Evolutionary conservation across 805 yeast genomes (phyloP).

Genomic region (Zygosaccharomyces gambellarensis): DNA sequence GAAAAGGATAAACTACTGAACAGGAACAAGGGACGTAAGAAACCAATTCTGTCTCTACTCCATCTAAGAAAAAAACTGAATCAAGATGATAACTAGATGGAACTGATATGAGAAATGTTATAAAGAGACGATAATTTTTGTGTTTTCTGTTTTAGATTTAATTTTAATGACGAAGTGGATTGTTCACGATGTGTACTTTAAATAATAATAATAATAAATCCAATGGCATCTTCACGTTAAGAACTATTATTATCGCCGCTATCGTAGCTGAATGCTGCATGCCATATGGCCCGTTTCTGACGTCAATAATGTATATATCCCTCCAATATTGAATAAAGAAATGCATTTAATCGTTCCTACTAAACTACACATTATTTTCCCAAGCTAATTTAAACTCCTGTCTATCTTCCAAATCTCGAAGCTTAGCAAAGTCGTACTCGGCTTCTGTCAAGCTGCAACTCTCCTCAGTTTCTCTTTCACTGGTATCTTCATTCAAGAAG

Average conservation of each 20-base stretch:
- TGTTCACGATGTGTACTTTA: constrained; percentile 2
- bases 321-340: too few relatives aligned
- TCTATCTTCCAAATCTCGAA: not conserved
- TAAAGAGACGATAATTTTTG: not conserved
- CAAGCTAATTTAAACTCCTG: not conserved
- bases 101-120: not conserved
- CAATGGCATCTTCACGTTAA: not conserved
- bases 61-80: constrained; percentile 20
- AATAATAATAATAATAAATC: not conserved
- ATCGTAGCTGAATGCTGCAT: not conserved
- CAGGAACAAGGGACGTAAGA: constrained; percentile 29
- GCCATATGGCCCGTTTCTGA: too few relatives aligned
- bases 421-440: constrained; percentile 3
- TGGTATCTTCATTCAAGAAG: constrained; percentile 8
- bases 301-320: too few relatives aligned
- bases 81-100: constrained; percentile 9
- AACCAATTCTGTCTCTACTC: constrained; percentile 26
- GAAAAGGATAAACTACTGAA: constrained; percentile 22
- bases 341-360: too few relatives aligned
- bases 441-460: not conserved
- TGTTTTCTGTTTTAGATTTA: not conserved
- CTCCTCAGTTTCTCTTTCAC: constrained; percentile 1
- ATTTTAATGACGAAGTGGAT: constrained; percentile 2
- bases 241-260: not conserved
- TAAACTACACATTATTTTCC: too few relatives aligned